Base-by-base conservation (phyloP, 2,329 filamentous ascomycete species). In the Aspergillus sp. region DNA sequence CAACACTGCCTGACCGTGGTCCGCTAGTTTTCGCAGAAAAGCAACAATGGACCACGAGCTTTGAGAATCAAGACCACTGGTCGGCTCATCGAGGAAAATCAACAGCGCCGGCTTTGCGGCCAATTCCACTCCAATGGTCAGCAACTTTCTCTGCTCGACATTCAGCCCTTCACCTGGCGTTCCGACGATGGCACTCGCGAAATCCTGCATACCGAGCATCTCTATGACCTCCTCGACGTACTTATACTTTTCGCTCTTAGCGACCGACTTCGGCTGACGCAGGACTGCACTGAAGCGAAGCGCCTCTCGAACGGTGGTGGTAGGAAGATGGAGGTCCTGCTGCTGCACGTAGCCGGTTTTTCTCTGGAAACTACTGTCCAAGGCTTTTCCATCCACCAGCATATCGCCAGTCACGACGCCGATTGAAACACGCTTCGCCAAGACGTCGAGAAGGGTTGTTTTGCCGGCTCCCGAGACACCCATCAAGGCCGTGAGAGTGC, bases 91-190 rank as follows among this genome's bases (percentile, higher is more conserved):
- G 32, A 96, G 86, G 76, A 96, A 96, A 31, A 96, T 85, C 51
- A 96, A 81, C 55, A 96, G 82, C 16, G 89, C 87, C 14, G 93
- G 93, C 77, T 95, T 96, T 3, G 93, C 92, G 47, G 91, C 93
- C 26, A 97, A 84, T 73, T 97, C 93, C 31, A 97, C 92, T 72
- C 92, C 93, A 63, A 97, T 96, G 0, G 92, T 96, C 6, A 96
- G 81, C 63, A 91, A 87, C 70, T 87, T 87, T 9, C 85, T 78
- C 68, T 87, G 85, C 68, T 87, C 85, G 39, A 84, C 80, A 59
- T 84, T 84, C 52, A 84, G 73, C 68, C 82, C 92, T 79, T 94
- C 90, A 49, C 92, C 92, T 0, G 91, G 91, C 20, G 91, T 87
- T 78, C 92, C 93, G 56, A 96, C 90, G 55, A 96, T 83, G 7